phyloP scores from a whole-genome alignment of 768 basidiomycete genomes.

The Hypholoma fasciculare region DNA sequence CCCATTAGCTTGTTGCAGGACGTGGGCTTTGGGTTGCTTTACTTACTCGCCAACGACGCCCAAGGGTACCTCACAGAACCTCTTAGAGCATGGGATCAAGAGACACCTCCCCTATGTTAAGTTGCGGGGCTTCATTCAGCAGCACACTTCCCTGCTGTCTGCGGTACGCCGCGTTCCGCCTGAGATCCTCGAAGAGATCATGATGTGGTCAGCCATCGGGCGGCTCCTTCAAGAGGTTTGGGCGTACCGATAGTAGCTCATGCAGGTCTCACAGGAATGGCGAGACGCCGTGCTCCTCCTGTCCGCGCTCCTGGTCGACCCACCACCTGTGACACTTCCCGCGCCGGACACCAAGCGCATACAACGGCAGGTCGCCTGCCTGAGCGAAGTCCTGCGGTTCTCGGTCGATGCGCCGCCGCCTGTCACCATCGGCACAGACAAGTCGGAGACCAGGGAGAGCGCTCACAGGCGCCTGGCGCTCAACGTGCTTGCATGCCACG shows the following conservation, averaged over 20 bases:
- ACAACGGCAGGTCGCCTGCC: background rate
- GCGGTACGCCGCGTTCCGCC: background rate
- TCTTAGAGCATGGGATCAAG: background rate
- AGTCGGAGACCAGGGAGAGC: too few relatives aligned
- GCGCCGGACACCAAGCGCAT: background rate
- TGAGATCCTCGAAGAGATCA: conserved; percentile 7
- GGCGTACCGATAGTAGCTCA: background rate
- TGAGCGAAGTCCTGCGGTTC: background rate
- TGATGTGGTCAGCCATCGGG: background rate
- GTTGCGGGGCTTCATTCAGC: background rate
- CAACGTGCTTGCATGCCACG: background rate
- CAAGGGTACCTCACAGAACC: background rate
- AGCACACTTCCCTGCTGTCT: conserved; percentile 1
- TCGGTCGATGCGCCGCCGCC: background rate
- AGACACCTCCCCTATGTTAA: background rate
- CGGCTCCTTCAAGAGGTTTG: background rate
- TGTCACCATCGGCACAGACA: background rate
- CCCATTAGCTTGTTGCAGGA: conserved; percentile 85
- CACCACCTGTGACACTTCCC: background rate
- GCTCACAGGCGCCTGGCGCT: background rate
- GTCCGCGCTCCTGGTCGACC: background rate
- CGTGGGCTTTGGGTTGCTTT: conserved; percentile 76
- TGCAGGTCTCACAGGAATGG: background rate
- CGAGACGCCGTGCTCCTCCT: background rate
- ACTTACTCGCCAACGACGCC: background rate